Base-by-base conservation (phyloP, 192 early-diverging fungal genomes). In the Allomyces arbusculus region DNA sequence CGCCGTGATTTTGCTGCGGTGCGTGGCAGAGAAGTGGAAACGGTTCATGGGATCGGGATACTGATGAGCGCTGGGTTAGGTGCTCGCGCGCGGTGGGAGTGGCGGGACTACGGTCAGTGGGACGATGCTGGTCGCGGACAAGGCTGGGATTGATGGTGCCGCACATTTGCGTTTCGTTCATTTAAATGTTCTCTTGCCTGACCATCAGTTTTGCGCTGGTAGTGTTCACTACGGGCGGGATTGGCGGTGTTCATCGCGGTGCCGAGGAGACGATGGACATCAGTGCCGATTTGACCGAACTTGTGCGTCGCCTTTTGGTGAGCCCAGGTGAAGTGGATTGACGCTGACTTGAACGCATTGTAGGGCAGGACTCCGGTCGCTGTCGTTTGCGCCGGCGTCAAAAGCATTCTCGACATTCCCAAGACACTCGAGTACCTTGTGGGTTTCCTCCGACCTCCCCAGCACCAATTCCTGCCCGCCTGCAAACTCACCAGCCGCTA, bases 141-240 rank as follows among this genome's bases (percentile, higher is more conserved):
- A 73, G 61, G 89, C 86, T 9, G 93, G 91, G 1, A 98, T 98
- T 64, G 69, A 71, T n/a, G 33, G 33, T 40, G 7, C 33, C 4
- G 33, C n/a, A n/a, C n/a, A n/a, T n/a, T 40, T 3, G 7, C 33
- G 3, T 0, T 40, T 40, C 33, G 8, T 40, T 40, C 33, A 8
- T 40, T 8, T 8, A 3, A 3, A 40, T 40, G 33, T 40, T 7
- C 7, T 7, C 33, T 7, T 40, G 33, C 2, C 33, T 40, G 33
- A 40, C 33, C 33, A 7, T 40, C 33, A n/a, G 33, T 40, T 40
- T 0, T 40, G 4, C 3, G 1, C 26, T 40, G 33, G 33, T 40
- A 44, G 76, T 98, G 0, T 98, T 98, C 81, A 92, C 89, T 10
- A 98, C 95, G 7, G 95, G 95, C 22, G 95, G 94, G 8, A 96